Evolutionary conservation across 2,329 filamentous ascomycete genomes (phyloP), one percentile per base, ranked within the genome.

Genomic region (Penicillium sp.): DNA sequence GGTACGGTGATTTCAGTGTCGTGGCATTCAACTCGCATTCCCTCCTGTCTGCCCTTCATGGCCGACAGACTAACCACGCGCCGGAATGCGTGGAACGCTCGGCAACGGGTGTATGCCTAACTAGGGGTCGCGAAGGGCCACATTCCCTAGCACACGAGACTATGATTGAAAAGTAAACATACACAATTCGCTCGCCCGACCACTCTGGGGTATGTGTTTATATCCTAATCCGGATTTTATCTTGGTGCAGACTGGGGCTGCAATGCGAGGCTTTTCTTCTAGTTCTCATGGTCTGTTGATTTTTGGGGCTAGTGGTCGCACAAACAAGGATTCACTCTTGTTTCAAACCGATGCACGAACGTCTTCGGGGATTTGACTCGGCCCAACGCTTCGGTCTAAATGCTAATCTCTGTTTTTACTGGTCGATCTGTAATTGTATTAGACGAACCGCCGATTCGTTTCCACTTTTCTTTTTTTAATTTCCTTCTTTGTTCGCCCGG

Each of bases 11-110:
- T 38, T 47, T 31, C 22, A 24, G 37, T 24, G 19, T 42, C 31
- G 32, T 49, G 32, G 45, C 40, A 54, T 51, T 53, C 39, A 24
- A 43, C 24, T 51, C 26, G 41, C 56, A 58, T 58, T 58, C 54
- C 48, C 28, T 17, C n/a, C 19, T 32, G n/a, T 35, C 32, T 35
- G 17, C 34, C 37, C 41, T 46, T 32, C 22, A 32, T 26, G 45
- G 28, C 17, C 21, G 19, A 19, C 5, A 26, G 28, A 28, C n/a
- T 40, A 21, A 21, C 47, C 47, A 40, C 47, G 22, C 28, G 19
- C 28, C 31, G 54, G 56, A 55, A 58, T 58, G 56, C 37, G 26
- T 51, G 35, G 40, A 35, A 32, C 37, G 21, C 19, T 45, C 37
- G 41, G 24, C 35, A 28, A 35, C 24, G 10, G n/a, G 19, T 12